Base-by-base conservation (phyloP, 2,329 filamentous ascomycete genomes). In the Karstenula rhodostoma region DNA sequence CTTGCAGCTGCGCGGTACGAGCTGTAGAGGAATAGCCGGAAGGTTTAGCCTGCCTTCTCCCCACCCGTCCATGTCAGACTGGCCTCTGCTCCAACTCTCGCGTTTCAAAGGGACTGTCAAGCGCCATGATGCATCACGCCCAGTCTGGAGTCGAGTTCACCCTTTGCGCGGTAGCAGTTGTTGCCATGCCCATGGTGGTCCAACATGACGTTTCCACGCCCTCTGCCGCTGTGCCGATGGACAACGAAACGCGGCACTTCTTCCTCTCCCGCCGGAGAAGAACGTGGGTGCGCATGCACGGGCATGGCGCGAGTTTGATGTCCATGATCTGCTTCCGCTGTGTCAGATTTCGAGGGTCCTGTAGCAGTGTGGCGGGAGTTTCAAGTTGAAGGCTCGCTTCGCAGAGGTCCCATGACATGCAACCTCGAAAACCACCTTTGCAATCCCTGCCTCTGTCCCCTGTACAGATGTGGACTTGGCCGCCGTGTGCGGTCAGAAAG, bases 361-460 rank as follows among this genome's bases (percentile, higher is more conserved):
- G 75, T 77, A 69, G 76, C 74, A 77, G 68, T 66, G 35, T 65
- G 56, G 61, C 71, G 67, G 67, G 59, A 72, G 74, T 77, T 77
- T 76, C 75, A 76, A 58, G 63, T 72, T 62, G 49, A 71, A 67
- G 68, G 60, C 67, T 67, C 65, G 67, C 66, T 67, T 67, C 65
- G 61, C 66, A 51, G 60, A 61, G 56, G 62, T n/a, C 60, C 65
- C 61, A 60, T 64, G 60, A 33, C 48, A 42, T 40, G 22, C 51
- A 56, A 42, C 56, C 56, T 37, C 13, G 6, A 49, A 33, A 57
- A 35, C 49, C 53, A n/a, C n/a, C n/a, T n/a, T n/a, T n/a, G n/a
- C n/a, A 46, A 15, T 56, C 50, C 51, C 62, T 57, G 48, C n/a
- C 22, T 22, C 23, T 40, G 54, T 35, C 35, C 47, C 27, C 19